Evolutionary conservation across 78 protist species (phyloP), one percentile per base, ranked within the genome.

Genomic region (Mantamonas sphyraenae): DNA sequence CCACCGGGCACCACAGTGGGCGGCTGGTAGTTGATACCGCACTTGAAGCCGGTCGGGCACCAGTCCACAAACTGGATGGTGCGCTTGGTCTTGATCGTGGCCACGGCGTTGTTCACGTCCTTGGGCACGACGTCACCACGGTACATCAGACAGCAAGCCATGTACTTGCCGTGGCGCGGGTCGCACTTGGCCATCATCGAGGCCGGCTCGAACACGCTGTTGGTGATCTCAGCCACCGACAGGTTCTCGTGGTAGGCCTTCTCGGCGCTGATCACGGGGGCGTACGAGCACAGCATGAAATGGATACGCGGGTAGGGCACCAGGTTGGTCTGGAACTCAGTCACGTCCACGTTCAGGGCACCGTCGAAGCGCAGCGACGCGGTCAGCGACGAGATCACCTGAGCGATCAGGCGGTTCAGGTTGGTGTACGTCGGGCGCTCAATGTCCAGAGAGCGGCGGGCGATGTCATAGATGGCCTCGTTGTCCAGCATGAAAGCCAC

Each of bases 41-140:
- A 80, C 75, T 88, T 88, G 93, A 93, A 93, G 59, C 95, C 97
- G 30, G 95, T 85, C 42, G 96, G 96, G 61, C 90, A 90, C 97
- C 96, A 91, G 55, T 91, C 98, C 22, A 91, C 98, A 72, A 94
- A 90, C 51, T 86, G 88, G 60, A 94, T 86, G 61, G 90, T 83
- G 53, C 86, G 73, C 82, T 89, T 86, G 68, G 90, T 81, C 86
- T 83, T 90, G 74, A 94, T 84, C 69, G 79, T 76, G 45, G 85
- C 80, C 60, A 90, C 80, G 37, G 96, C 83, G 61, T 73, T 76
- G 67, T 79, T 79, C 37, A 81, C 90, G 40, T 90, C 93, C 71
- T 84, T 88, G 67, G 92, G 88, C 30, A 77, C 89, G 43, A 89
- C 88, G 70, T 86, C 82, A 42, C 96, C 96, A 35, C 96, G 76